Evolutionary conservation across 2,329 filamentous ascomycete species (phyloP), one percentile per base, ranked within the genome.

Genomic region (Calonectria montana): DNA sequence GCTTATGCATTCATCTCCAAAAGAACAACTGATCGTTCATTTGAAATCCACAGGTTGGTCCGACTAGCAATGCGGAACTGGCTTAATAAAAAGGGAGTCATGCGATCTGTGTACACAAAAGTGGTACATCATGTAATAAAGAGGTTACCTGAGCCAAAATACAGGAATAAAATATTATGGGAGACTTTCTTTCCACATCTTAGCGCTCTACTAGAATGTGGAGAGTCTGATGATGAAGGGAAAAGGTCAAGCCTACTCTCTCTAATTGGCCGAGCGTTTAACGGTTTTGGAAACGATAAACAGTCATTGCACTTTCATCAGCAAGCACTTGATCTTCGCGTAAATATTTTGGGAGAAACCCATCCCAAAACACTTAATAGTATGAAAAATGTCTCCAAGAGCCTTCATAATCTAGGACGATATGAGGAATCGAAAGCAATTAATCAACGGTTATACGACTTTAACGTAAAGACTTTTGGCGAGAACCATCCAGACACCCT

Each of bases 31-130:
- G 53, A 57, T 2, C 12, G 65, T 68, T 9, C 4, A 23, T 2
- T 41, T 69, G 80, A 82, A 57, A 81, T 84, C 12, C 80, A 84
- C 41, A 77, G 81, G 12, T 74, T 84, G 5, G 79, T 83, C 25
- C 77, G 74, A 37, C 37, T 83, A 15, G 76, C 78, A 4, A 81
- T 78, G 70, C 74, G 71, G 16, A 82, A 79, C 43, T 82, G 77
- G 80, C 57, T 83, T 1, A 55, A 68, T 0, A 29, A 73, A n/a
- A 67, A 77, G 63, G 69, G 65, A 43, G 39, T 69, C 35, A 21
- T 12, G n/a, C 18, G 45, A 48, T 8, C 31, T 25, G 65, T 29
- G 29, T 57, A 63, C 41, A 64, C 43, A 12, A 31, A 27, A 8
- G 71, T 73, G 8, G n/a, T 77, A 16, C 39, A 68, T 18, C 64